Conservation (phyloP, 805 yeast species). For the Blastobotrys mokoenaii region DNA sequence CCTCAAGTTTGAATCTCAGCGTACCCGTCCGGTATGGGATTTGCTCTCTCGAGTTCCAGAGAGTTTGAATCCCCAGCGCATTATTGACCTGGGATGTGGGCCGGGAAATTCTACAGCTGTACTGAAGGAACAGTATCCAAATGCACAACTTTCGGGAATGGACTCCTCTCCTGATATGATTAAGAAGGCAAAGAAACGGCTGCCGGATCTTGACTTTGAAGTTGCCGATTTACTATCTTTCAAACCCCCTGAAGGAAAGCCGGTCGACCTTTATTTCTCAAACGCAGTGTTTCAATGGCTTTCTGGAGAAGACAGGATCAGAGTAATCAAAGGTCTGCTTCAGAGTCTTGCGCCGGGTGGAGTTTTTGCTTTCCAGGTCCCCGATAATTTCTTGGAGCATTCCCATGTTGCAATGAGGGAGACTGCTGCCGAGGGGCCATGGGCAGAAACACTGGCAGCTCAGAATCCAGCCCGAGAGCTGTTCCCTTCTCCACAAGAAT, state of each 20-base stretch:
- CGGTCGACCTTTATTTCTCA: background rate
- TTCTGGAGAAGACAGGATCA: background rate
- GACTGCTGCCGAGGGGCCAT: background rate
- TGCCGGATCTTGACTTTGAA: background rate
- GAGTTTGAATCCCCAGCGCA: background rate
- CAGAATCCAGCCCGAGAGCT: background rate
- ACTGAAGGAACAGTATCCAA: background rate
- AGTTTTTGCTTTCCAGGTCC: background rate
- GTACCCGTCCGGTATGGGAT: background rate
- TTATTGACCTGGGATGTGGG: background rate
- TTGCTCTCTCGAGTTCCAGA: background rate
- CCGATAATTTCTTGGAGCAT: background rate
- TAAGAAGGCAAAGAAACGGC: background rate
- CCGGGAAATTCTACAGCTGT: background rate
- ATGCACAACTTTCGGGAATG: background rate
- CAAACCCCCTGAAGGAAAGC: background rate
- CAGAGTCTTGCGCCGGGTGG: background rate
- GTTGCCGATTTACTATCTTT: background rate
- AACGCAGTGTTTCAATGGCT: slow-evolving; percentile 1
- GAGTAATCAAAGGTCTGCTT: background rate
- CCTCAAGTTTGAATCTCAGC: background rate
- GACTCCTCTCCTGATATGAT: slow-evolving; percentile 1
- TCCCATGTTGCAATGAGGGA: slow-evolving; percentile 1
- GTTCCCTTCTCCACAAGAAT: background rate
- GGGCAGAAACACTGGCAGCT: background rate